Conservation (phyloP, 495 filamentous ascomycete genomes). For the Xylaria sp. region DNA sequence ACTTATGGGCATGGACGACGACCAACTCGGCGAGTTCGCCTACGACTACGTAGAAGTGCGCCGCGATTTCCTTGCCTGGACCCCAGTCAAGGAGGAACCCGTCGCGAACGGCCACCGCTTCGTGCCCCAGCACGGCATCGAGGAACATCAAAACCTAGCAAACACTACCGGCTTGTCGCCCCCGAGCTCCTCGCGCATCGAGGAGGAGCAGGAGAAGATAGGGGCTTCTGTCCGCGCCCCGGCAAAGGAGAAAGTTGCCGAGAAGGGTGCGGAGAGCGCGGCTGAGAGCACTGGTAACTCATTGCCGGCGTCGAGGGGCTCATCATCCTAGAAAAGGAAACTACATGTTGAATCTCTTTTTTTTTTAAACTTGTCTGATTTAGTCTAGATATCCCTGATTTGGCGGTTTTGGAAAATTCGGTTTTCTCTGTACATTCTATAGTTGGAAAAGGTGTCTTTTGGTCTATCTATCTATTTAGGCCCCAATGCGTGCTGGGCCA, state of each 20-base stretch:
- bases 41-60: constrained; percentile 99
- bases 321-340: constrained; percentile 2
- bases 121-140: constrained; percentile 80
- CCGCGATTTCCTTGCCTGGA: constrained; percentile 97
- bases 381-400: constrained; percentile 14
- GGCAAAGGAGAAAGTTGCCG: constrained; percentile 33
- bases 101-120: constrained; percentile 70
- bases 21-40: constrained; percentile 97
- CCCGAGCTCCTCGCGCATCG: constrained; percentile 21
- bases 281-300: constrained; percentile 16
- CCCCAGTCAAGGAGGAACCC: constrained; percentile 78
- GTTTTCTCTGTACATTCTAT: constrained; percentile 9
- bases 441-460: background rate
- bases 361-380: background rate
- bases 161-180: constrained; percentile 36
- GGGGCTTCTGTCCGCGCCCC: constrained; percentile 34
- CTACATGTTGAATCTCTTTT: background rate
- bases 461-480: background rate
- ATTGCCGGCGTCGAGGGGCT: constrained; percentile 14
- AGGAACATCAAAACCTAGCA: constrained; percentile 74
- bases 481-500: background rate
- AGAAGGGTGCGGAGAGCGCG: background rate
- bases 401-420: background rate
- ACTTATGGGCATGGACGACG: constrained; percentile 97
- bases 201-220: constrained; percentile 36